Evolutionary conservation across 345 rosid genomes (phyloP).

Genomic region (Citrus australasica): DNA sequence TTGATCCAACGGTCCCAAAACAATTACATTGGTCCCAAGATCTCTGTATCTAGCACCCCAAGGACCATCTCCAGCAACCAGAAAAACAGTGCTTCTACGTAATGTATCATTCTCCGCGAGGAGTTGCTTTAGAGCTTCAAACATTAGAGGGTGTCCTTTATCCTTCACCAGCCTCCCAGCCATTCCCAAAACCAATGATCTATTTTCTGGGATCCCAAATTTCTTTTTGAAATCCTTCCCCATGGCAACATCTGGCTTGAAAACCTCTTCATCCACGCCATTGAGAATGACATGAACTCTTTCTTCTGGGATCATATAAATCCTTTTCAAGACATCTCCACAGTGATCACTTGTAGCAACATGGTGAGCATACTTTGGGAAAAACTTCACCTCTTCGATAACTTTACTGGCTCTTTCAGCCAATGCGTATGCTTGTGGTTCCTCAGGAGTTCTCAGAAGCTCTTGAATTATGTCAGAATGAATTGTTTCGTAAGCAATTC

Average conservation of each 20-base stretch:
- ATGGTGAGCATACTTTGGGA: slow-evolving; percentile 77
- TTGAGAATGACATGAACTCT: slow-evolving; percentile 84
- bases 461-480: slow-evolving; percentile 91
- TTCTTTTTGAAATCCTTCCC: slow-evolving; percentile 47
- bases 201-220: slow-evolving; percentile 42
- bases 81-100: slow-evolving; percentile 41
- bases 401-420: slow-evolving; percentile 57
- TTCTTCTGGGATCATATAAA: slow-evolving; percentile 93
- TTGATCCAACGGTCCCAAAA: slow-evolving; percentile 82
- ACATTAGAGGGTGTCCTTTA: slow-evolving; percentile 81
- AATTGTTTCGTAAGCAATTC: slow-evolving; percentile 86
- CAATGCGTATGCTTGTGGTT: slow-evolving; percentile 46
- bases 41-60: slow-evolving; percentile 83
- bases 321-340: slow-evolving; percentile 79
- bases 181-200: slow-evolving; percentile 60
- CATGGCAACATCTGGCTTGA: slow-evolving; percentile 51
- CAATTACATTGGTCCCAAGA: slow-evolving; percentile 56
- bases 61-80: slow-evolving; percentile 93
- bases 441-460: slow-evolving; percentile 54
- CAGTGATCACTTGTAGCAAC: slow-evolving; percentile 93
- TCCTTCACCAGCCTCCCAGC: slow-evolving; percentile 93
- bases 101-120: slow-evolving; percentile 46
- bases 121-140: slow-evolving; percentile 68
- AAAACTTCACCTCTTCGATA: slow-evolving; percentile 83
- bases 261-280: slow-evolving; percentile 72